Conservation (phyloP, 2,329 filamentous ascomycete genomes). For the Aspergillus pseudoterreus region DNA sequence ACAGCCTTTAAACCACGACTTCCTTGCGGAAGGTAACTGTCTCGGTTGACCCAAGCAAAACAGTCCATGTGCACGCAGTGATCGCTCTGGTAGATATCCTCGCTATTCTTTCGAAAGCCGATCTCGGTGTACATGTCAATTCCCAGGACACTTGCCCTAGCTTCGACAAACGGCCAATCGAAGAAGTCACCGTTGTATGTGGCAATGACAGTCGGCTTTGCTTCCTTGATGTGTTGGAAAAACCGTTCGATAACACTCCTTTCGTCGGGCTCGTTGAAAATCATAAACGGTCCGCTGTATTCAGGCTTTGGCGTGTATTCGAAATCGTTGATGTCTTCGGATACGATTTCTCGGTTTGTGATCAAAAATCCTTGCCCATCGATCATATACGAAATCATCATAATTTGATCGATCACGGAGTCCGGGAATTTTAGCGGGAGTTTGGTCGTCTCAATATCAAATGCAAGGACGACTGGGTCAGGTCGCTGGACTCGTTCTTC, state of each 20-base stretch:
- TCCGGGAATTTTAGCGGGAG: constrained; percentile 95
- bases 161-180: constrained; percentile 98
- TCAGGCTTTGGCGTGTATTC: constrained; percentile 98
- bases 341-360: constrained; percentile 95
- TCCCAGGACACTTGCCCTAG: constrained; percentile 84
- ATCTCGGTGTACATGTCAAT: constrained; percentile 99
- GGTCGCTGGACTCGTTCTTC: constrained; percentile 85
- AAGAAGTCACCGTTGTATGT: constrained; percentile 99
- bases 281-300: constrained; percentile 91
- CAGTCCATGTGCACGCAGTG: constrained; percentile 99
- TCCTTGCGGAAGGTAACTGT: constrained; percentile 95
- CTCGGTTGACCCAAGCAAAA: constrained; percentile 97
- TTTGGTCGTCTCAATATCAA: constrained; percentile 97
- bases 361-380: constrained; percentile 97
- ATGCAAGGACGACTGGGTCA: constrained; percentile 98
- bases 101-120: constrained; percentile 89
- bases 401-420: constrained; percentile 88
- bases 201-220: constrained; percentile 90
- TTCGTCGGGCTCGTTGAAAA: constrained; percentile 97
- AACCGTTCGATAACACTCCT: constrained; percentile 84
- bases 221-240: constrained; percentile 93
- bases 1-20: constrained; percentile 97
- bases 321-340: constrained; percentile 94
- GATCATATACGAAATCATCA: constrained; percentile 99
- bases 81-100: constrained; percentile 94